Conservation (phyloP, 2,329 filamentous ascomycete genomes). For the Beauveria brongniartii region DNA sequence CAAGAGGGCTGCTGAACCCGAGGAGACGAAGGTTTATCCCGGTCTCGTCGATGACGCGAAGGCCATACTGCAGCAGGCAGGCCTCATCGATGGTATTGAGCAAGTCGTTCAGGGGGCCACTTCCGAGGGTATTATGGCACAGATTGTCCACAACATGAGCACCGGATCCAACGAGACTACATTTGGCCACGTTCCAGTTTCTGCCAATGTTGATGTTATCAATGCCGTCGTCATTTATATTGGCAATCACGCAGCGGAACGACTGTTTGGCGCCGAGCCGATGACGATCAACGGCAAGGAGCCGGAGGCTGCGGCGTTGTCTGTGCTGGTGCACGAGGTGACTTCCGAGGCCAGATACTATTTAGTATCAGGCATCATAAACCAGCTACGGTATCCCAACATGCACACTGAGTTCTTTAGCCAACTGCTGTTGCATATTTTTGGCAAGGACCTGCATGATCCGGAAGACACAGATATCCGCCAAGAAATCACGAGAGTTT, state of each 20-base stretch:
- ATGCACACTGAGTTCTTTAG: conserved; percentile 90
- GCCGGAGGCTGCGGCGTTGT: conserved; percentile 61
- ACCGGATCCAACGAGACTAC: conserved; percentile 51
- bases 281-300: conserved; percentile 36
- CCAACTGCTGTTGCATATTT: conserved; percentile 75
- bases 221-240: conserved; percentile 81
- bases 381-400: conserved; percentile 87
- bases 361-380: conserved; percentile 74
- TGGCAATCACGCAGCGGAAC: conserved; percentile 61
- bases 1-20: conserved; percentile 53
- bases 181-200: conserved; percentile 58
- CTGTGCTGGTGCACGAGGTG: conserved; percentile 67
- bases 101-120: conserved; percentile 53
- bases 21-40: conserved; percentile 64
- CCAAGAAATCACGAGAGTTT: conserved; percentile 80
- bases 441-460: conserved; percentile 64
- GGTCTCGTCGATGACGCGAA: conserved; percentile 56
- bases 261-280: conserved; percentile 49
- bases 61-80: conserved; percentile 43
- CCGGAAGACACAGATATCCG: conserved; percentile 75
- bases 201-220: conserved; percentile 62
- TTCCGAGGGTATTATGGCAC: conserved; percentile 65
- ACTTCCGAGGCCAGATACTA: conserved; percentile 75
- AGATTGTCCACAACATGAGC: conserved; percentile 66
- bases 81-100: conserved; percentile 52